A percentile compares a stretch with the other conserved stretches of the same genome.
Conservation (phyloP, 2,329 filamentous ascomycete genomes). For the Botryotinia calthae region DNA sequence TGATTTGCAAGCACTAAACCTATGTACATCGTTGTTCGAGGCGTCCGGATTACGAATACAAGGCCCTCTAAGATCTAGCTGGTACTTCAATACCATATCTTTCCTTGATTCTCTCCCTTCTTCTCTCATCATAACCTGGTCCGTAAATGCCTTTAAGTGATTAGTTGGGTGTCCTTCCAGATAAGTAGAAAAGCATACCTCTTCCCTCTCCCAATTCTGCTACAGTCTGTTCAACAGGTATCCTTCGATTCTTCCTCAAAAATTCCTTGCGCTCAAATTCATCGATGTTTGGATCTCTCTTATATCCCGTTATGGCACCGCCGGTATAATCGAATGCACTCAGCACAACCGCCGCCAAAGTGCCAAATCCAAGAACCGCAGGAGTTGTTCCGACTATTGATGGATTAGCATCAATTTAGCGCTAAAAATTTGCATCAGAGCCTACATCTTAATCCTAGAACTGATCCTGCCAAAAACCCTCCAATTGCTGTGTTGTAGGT, state of each 20-base stretch:
- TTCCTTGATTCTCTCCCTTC: conserved; percentile 64
- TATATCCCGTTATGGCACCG: conserved; percentile 53
- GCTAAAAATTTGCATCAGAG: not conserved
- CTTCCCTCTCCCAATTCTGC: conserved; percentile 67
- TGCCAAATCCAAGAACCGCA: conserved; percentile 62
- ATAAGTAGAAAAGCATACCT: conserved; percentile 49
- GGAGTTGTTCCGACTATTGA: conserved; percentile 58
- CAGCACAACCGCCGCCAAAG: conserved; percentile 53
- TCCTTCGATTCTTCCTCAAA: conserved; percentile 59
- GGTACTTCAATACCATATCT: conserved; percentile 67
- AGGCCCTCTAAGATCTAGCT: conserved; percentile 32
- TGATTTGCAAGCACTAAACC: conserved; percentile 10
- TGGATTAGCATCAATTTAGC: conserved; percentile 13
- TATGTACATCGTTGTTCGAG: conserved; percentile 21
- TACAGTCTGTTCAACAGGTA: conserved; percentile 63
- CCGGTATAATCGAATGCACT: conserved; percentile 63
- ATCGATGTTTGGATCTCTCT: conserved; percentile 51
- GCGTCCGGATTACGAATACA: conserved; percentile 18
- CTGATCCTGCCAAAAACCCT: conserved; percentile 62
- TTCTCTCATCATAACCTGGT: conserved; percentile 66
- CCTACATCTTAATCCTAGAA: conserved; percentile 61
- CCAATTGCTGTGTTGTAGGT: conserved; percentile 61
- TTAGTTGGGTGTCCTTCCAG: conserved; percentile 1
- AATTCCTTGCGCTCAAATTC: conserved; percentile 63
- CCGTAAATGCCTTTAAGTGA: conserved; percentile 58